Percentiles rank a stretch among this genome's conserved stretches.
phyloP scores from a whole-genome alignment of 805 yeast genomes.

The Ogataea salicorniae region DNA sequence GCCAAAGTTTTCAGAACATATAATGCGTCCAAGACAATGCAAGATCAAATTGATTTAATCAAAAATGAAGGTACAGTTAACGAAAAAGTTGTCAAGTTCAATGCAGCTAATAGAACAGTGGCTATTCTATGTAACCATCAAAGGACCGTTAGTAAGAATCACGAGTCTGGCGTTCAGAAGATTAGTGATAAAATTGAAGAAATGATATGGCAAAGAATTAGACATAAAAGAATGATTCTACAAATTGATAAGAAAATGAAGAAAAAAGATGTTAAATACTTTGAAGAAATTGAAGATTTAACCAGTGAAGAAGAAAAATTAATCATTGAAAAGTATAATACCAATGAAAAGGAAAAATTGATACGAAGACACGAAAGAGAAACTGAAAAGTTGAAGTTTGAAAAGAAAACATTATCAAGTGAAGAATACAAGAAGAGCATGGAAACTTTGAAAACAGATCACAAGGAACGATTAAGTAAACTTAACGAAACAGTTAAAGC shows the following conservation, averaged over 20 bases:
- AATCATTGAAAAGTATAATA: conserved; percentile 56
- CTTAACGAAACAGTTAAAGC: conserved; percentile 47
- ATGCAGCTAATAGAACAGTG: conserved; percentile 93
- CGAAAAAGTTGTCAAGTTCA: conserved; percentile 81
- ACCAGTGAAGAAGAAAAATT: conserved; percentile 56
- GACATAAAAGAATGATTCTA: conserved; percentile 66
- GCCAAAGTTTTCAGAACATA: conserved; percentile 98
- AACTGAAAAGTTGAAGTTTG: conserved; percentile 63
- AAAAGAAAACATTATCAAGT: conserved; percentile 49
- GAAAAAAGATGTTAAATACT: conserved; percentile 51
- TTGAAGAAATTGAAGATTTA: conserved; percentile 63
- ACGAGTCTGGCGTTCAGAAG: conserved; percentile 74
- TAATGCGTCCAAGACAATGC: conserved; percentile 96
- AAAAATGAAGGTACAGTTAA: conserved; percentile 82
- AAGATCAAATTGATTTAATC: conserved; percentile 82
- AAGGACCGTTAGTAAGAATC: conserved; percentile 82
- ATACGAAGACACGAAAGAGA: conserved; percentile 67
- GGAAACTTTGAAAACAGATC: conserved; percentile 46
- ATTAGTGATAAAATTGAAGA: conserved; percentile 75
- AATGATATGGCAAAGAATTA: conserved; percentile 76
- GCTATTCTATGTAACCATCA: conserved; percentile 97
- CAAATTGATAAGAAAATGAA: conserved; percentile 51
- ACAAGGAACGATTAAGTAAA: conserved; percentile 50
- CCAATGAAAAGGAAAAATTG: conserved; percentile 60
- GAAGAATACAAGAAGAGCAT: conserved; percentile 49